These are phyloP conservation scores for Oryza brachyantha DNA, from an alignment of 176 grass and related monocot genomes.

Conservation along the genomic window DNA sequence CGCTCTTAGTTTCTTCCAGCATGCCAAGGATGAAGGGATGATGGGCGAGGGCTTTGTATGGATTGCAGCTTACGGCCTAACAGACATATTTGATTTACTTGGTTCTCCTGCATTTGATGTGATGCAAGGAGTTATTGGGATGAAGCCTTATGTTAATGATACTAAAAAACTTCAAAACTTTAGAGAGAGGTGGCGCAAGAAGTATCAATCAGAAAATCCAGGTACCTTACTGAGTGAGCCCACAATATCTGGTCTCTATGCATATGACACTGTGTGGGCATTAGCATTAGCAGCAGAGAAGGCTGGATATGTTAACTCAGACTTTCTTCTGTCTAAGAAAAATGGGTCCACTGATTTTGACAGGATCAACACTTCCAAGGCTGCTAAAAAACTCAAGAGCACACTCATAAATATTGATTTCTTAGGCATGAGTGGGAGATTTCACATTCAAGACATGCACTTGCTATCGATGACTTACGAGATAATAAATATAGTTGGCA, in stretches of 20 bases:
- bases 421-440: constrained; percentile 37
- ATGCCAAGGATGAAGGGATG: constrained; percentile 57
- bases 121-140: constrained; percentile 73
- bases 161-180: constrained; percentile 24
- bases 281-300: constrained; percentile 55
- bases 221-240: constrained; percentile 26
- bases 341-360: constrained; percentile 52
- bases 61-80: constrained; percentile 72
- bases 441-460: constrained; percentile 52
- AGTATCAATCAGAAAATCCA: constrained; percentile 34
- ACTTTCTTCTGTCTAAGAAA: constrained; percentile 21
- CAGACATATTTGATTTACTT: constrained; percentile 55
- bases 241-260: constrained; percentile 53
- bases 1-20: constrained; percentile 50
- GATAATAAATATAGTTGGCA: constrained; percentile 48
- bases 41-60: constrained; percentile 57
- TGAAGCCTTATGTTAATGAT: constrained; percentile 49
- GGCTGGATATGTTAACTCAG: constrained; percentile 20
- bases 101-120: constrained; percentile 49
- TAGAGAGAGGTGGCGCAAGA: constrained; percentile 41
- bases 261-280: constrained; percentile 74
- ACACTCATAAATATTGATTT: constrained; percentile 44
- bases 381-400: constrained; percentile 25
- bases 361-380: constrained; percentile 39
- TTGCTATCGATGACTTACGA: constrained; percentile 48